Percentiles rank a stretch among this genome's conserved stretches.
These are phyloP conservation scores for Aspergillus sclerotiicarbonarius DNA, from an alignment of 495 filamentous ascomycete genomes.

Conservation along the genomic window DNA sequence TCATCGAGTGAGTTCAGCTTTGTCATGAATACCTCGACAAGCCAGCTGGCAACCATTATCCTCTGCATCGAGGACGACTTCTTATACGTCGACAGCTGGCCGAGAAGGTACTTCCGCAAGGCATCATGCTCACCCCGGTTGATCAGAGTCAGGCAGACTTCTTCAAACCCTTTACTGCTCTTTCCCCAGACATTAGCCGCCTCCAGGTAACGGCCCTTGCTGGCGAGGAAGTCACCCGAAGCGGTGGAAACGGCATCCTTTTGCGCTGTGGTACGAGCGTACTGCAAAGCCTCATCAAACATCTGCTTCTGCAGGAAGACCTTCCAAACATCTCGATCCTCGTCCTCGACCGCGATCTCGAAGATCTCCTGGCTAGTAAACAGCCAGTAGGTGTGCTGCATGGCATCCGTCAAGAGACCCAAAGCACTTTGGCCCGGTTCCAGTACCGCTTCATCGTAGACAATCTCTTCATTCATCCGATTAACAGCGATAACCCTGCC, in stretches of 20 bases:
- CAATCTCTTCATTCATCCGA: conserved; percentile 74
- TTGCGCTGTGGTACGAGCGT: conserved; percentile 69
- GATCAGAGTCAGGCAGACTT: conserved; percentile 87
- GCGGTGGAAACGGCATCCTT: conserved; percentile 87
- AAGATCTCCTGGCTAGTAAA: conserved; percentile 88
- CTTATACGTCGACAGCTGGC: conserved; percentile 79
- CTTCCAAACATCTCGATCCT: conserved; percentile 92
- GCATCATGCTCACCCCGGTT: conserved; percentile 89
- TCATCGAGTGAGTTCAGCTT: conserved; percentile 95
- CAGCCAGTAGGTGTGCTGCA: conserved; percentile 95
- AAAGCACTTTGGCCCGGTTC: conserved; percentile 74
- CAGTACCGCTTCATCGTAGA: conserved; percentile 84
- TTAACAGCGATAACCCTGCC: conserved; percentile 80
- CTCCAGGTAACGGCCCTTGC: conserved; percentile 75
- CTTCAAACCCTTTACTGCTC: conserved; percentile 94
- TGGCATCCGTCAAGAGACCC: conserved; percentile 79
- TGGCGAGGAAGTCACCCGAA: conserved; percentile 81
- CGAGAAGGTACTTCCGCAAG: conserved; percentile 81
- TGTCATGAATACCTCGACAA: conserved; percentile 94
- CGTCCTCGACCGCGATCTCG: conserved; percentile 85
- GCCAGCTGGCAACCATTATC: conserved; percentile 92
- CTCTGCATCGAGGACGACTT: conserved; percentile 87
- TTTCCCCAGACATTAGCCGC: conserved; percentile 88
- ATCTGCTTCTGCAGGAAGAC: conserved; percentile 80
- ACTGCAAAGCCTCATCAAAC: conserved; percentile 82